phyloP scores from a whole-genome alignment of 1,284 basidiomycete genomes.

The Boletus semigastroideus region DNA sequence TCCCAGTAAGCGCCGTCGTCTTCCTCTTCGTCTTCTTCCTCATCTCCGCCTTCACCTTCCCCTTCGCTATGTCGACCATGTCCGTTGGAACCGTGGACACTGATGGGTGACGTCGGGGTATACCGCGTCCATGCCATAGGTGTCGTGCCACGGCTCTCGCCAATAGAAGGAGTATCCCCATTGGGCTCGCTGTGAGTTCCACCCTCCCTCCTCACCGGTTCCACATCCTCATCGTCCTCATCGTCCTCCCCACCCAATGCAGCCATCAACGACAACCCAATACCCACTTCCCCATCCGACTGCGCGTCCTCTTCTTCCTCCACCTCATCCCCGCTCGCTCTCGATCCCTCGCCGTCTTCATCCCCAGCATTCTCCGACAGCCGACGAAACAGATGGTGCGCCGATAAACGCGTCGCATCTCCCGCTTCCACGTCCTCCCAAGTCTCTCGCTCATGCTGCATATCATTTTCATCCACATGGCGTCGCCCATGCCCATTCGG shows the following conservation, averaged over 20 bases:
- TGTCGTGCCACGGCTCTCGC: constrained; percentile 3
- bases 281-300: constrained; percentile 62
- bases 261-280: constrained; percentile 65
- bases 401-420: constrained; percentile 23
- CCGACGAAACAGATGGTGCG: constrained; percentile 28
- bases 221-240: constrained; percentile 9
- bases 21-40: constrained; percentile 29
- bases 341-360: neutral
- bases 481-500: neutral
- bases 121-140: constrained; percentile 32
- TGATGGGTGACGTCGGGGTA: constrained; percentile 25
- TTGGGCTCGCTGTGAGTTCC: constrained; percentile 8
- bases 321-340: neutral
- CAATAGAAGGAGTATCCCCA: constrained; percentile 1
- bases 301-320: constrained; percentile 20
- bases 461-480: neutral
- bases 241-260: constrained; percentile 41
- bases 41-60: constrained; percentile 9
- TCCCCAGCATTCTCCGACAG: constrained; percentile 19
- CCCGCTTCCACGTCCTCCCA: constrained; percentile 17
- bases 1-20: constrained; percentile 57
- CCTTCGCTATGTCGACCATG: constrained; percentile 5
- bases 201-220: constrained; percentile 31
- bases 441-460: neutral
- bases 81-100: constrained; percentile 1